These are phyloP conservation scores for Aegilops longissima DNA, from an alignment of 176 grass and related monocot species.

Conservation along the genomic window DNA sequence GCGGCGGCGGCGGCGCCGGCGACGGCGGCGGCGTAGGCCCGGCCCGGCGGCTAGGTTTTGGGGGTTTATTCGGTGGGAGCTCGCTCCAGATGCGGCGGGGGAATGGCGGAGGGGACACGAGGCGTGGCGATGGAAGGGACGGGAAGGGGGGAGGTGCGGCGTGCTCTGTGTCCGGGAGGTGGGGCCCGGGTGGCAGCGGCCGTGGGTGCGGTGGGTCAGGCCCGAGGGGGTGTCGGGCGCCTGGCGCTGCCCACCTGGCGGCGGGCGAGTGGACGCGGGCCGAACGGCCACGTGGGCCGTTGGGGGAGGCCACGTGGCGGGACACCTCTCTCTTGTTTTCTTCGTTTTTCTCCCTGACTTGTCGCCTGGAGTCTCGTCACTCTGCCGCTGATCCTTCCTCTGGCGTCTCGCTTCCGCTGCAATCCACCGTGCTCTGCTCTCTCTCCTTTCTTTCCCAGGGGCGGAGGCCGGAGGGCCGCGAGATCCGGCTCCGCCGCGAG, in stretches of 20 bases:
- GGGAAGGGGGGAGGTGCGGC: background rate
- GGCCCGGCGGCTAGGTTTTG: conserved; percentile 32
- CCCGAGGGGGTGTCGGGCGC: background rate
- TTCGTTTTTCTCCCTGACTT: background rate
- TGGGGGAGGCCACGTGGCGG: conserved; percentile 33
- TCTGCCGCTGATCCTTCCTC: conserved; percentile 16
- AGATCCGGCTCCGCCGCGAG: conserved; percentile 33
- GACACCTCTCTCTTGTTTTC: background rate
- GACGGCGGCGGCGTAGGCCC: background rate
- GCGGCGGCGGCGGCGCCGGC: background rate
- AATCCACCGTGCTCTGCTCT: conserved; percentile 19
- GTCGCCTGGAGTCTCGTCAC: background rate
- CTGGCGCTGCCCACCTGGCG: background rate
- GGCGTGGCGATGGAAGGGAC: conserved; percentile 9
- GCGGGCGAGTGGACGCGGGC: background rate
- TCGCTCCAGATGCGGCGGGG: conserved; percentile 32
- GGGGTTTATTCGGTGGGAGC: background rate
- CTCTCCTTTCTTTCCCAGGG: background rate
- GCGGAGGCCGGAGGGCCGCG: background rate
- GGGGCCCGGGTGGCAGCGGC: background rate
- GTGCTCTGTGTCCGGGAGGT: background rate
- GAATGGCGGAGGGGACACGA: conserved; percentile 29
- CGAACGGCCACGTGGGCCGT: background rate
- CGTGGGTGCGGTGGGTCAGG: background rate
- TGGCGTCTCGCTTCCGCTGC: conserved; percentile 31